Evolutionary conservation across 2,329 filamentous ascomycete genomes (phyloP).

Genomic region (Colletotrichum tanaceti): DNA sequence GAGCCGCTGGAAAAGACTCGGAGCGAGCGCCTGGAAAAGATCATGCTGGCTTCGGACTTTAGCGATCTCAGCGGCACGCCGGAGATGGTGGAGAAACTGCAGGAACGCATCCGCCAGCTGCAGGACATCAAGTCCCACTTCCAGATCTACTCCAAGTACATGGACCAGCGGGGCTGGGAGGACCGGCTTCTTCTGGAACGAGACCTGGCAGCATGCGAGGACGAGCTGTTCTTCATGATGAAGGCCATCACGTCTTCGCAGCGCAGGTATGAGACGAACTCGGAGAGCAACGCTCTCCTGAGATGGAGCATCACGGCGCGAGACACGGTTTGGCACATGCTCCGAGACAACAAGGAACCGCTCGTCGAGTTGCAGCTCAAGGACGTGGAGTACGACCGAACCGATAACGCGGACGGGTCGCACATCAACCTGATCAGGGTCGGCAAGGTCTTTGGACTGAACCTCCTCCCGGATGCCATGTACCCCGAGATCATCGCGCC

Average conservation of each 20-base stretch:
- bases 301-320: constrained; percentile 94
- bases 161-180: constrained; percentile 92
- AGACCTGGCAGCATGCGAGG: constrained; percentile 89
- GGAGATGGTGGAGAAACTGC: constrained; percentile 89
- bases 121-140: constrained; percentile 98
- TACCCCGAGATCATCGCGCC: constrained; percentile 97
- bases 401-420: constrained; percentile 96
- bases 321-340: constrained; percentile 97
- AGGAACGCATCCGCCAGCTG: constrained; percentile 91
- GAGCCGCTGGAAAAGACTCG: constrained; percentile 98
- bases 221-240: constrained; percentile 99
- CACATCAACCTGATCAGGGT: constrained; percentile 94
- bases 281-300: constrained; percentile 81
- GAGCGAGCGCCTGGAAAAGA: constrained; percentile 94
- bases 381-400: constrained; percentile 92
- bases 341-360: constrained; percentile 86
- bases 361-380: constrained; percentile 93
- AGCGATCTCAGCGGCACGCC: constrained; percentile 95
- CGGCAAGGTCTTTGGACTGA: constrained; percentile 87
- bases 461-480: constrained; percentile 87
- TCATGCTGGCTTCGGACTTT: constrained; percentile 98
- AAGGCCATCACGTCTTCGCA: constrained; percentile 98
- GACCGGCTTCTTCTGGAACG: constrained; percentile 90
- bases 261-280: constrained; percentile 79
- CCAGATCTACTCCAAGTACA: constrained; percentile 87